Base-by-base conservation (phyloP, 257 asterid genomes). In the Eucommia ulmoides region DNA sequence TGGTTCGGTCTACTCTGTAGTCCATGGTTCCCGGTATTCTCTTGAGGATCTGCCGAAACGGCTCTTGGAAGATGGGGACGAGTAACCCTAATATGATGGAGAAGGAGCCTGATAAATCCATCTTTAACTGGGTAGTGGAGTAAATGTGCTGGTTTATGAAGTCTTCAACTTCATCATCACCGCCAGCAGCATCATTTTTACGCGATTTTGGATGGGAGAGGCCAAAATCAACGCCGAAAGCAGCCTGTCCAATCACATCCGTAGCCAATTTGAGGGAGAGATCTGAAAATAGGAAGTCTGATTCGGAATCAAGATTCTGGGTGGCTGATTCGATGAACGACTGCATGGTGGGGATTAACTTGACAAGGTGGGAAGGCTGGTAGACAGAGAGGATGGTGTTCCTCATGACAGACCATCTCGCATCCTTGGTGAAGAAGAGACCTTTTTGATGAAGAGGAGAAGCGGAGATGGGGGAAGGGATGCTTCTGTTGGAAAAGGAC, bases 361-460 rank as follows among this genome's bases (percentile, higher is more conserved):
- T 86, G 46, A 94, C 93, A 0, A 91, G 92, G 62, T 91, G 77
- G 51, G 96, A 86, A 16, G 99, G 96, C 67, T 86, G 99, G 68
- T 91, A 86, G 20, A 91, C 73, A 1, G 95, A 83, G 19, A 83
- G 64, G 52, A 91, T 81, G 0, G 93, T 77, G 73, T 91, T 86
- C 49, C 99, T 67, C 99, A 86, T 91, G 2, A 79, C 58, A 18
- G 99, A 91, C 99, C 99, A 91, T 67, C 80, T 75, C 15, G 82
- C 49, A 23, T 86, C 96, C 83, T 94, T 86, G 53, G 99, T 73
- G 70, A 84, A 86, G 76, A 91, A 86, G 8, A 91, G 84, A 71
- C 99, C 99, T 54, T 91, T 91, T 8, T 79, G n/a, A 63, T 91
- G 99, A 70, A 91, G 87, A 53, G 96, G 95, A 5, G 96, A 86